Evolutionary conservation across 805 yeast genomes (phyloP).

Genomic region (Saccharomycopsis capsularis): DNA sequence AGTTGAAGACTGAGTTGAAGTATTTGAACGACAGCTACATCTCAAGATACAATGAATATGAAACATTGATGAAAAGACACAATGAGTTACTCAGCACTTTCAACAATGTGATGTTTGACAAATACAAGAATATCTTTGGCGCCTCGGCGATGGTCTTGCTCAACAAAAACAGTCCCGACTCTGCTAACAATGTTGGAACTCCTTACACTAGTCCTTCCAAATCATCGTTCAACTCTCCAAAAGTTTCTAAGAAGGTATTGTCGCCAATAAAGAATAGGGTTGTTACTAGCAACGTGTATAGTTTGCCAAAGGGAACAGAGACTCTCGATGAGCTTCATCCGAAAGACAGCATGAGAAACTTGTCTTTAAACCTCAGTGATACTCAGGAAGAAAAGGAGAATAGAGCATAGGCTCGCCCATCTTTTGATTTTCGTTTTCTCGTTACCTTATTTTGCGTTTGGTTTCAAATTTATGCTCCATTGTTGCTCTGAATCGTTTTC

Average conservation of each 20-base stretch:
- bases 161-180: slow-evolving; percentile 2
- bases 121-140: slow-evolving; percentile 19
- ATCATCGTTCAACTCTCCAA: background rate
- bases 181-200: background rate
- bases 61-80: slow-evolving; percentile 9
- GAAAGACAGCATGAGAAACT: background rate
- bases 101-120: slow-evolving; percentile 16
- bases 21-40: slow-evolving; percentile 7
- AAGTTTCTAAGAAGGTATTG: slow-evolving; percentile 3
- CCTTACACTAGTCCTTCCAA: background rate
- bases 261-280: slow-evolving; percentile 13
- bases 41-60: slow-evolving; percentile 8
- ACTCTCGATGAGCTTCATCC: background rate
- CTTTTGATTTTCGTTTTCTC: background rate
- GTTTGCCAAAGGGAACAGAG: background rate
- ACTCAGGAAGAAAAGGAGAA: background rate
- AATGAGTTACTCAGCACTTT: slow-evolving; percentile 4
- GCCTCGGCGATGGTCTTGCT: slow-evolving; percentile 16
- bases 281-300: background rate
- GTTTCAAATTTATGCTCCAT: background rate
- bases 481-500: background rate
- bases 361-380: background rate
- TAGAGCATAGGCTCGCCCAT: background rate
- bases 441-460: background rate
- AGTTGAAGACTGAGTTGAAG: slow-evolving; percentile 7